phyloP scores from a whole-genome alignment of 2,329 filamentous ascomycete genomes.

The Kalaharituber pfeilii region DNA sequence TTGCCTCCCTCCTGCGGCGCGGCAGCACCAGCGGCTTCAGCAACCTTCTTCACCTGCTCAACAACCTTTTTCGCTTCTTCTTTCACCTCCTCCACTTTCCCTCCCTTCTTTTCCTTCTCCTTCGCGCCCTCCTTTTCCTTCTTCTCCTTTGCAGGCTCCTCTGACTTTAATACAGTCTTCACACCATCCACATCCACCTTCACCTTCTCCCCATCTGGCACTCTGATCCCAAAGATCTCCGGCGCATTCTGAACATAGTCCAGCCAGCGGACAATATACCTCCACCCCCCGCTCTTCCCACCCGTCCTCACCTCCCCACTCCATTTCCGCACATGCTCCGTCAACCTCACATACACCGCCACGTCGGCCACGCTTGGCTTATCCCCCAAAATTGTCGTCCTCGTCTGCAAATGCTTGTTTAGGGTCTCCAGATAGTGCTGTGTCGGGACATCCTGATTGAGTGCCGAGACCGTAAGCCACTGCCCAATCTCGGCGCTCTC shows the following conservation, averaged over 20 bases:
- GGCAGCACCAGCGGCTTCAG: slow-evolving; percentile 36
- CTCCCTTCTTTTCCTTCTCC: slow-evolving; percentile 32
- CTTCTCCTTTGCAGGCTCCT: slow-evolving; percentile 92
- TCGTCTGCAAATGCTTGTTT: slow-evolving; percentile 72
- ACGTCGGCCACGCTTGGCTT: slow-evolving; percentile 49
- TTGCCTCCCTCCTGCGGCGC: slow-evolving; percentile 26
- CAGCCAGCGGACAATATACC: slow-evolving; percentile 77
- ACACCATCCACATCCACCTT: slow-evolving; percentile 62
- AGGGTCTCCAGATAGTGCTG: slow-evolving; percentile 56
- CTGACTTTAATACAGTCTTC: slow-evolving; percentile 27
- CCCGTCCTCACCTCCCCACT: slow-evolving; percentile 72
- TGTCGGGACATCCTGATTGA: slow-evolving; percentile 28
- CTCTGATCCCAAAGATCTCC: slow-evolving; percentile 44
- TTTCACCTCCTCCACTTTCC: slow-evolving; percentile 35
- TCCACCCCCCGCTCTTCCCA: slow-evolving; percentile 52
- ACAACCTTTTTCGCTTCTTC: slow-evolving; percentile 30
- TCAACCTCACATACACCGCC: slow-evolving; percentile 24
- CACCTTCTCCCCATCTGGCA: slow-evolving; percentile 59
- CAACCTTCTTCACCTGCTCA: slow-evolving; percentile 27
- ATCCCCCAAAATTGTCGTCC: slow-evolving; percentile 71
- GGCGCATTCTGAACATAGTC: slow-evolving; percentile 90
- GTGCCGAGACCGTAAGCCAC: slow-evolving; percentile 58
- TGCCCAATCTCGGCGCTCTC: slow-evolving; percentile 79
- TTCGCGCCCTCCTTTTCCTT: slow-evolving; percentile 48
- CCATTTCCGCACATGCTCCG: slow-evolving; percentile 50